These are phyloP conservation scores for Westerdykella aurantiaca DNA, from an alignment of 2,329 filamentous ascomycete species.

Conservation along the genomic window DNA sequence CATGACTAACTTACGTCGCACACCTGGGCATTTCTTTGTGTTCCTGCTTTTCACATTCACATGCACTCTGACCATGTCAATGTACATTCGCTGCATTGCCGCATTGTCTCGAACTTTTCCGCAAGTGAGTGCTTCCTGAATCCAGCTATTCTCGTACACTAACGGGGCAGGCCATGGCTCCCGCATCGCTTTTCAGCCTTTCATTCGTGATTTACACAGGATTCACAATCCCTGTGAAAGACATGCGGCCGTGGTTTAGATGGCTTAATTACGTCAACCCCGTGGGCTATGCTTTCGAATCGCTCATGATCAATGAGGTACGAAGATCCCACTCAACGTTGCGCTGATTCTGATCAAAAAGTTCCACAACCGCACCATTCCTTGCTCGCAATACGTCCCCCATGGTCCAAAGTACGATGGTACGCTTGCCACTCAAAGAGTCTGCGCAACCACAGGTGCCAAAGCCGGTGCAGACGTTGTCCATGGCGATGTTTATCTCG, in stretches of 20 bases:
- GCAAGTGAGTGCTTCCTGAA: background rate
- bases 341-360: slow-evolving; percentile 58
- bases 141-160: background rate
- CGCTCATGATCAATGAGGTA: slow-evolving; percentile 66
- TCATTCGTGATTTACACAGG: slow-evolving; percentile 50
- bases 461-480: no score
- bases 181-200: slow-evolving; percentile 48
- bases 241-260: slow-evolving; percentile 72
- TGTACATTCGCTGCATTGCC: slow-evolving; percentile 36
- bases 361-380: slow-evolving; percentile 57
- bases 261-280: slow-evolving; percentile 80
- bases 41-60: slow-evolving; percentile 36
- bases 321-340: background rate
- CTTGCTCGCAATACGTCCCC: slow-evolving; percentile 40
- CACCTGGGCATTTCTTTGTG: slow-evolving; percentile 38
- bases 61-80: slow-evolving; percentile 32
- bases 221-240: slow-evolving; percentile 47
- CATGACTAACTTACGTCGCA: slow-evolving; percentile 39
- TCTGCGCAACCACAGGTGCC: no score
- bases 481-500: no score
- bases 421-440: slow-evolving; percentile 10
- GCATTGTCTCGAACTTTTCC: slow-evolving; percentile 59
- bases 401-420: slow-evolving; percentile 27
- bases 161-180: slow-evolving; percentile 46
- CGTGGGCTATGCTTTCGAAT: slow-evolving; percentile 70